Conservation (phyloP, 2,329 filamentous ascomycete species). For the Penicillium thymicola region DNA sequence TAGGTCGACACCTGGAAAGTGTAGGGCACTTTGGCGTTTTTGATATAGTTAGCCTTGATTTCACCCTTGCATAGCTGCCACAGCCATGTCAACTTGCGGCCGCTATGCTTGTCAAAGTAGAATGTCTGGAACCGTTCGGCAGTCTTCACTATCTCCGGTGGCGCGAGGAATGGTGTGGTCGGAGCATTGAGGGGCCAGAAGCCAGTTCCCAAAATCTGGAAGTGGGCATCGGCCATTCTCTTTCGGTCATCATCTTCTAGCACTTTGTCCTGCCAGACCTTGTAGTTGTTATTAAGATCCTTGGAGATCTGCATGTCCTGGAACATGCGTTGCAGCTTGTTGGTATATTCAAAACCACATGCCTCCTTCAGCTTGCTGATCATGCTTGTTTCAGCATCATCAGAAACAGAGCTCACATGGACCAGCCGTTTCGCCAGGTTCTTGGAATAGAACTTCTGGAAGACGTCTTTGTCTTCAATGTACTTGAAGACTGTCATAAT, state of each 20-base stretch:
- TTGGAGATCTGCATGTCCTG: constrained; percentile 99
- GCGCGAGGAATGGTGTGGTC: constrained; percentile 82
- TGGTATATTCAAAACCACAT: constrained; percentile 98
- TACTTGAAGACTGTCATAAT: constrained; percentile 99
- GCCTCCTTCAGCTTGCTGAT: constrained; percentile 99
- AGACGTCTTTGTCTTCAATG: constrained; percentile 99
- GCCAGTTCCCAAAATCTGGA: constrained; percentile 89
- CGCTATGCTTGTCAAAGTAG: constrained; percentile 95
- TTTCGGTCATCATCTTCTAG: constrained; percentile 64
- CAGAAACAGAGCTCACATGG: constrained; percentile 90
- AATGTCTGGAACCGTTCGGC: constrained; percentile 87
- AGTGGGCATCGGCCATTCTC: constrained; percentile 75
- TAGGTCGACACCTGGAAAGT: constrained; percentile 97
- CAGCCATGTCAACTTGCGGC: constrained; percentile 93
- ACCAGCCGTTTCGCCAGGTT: constrained; percentile 94
- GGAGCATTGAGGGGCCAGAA: constrained; percentile 94
- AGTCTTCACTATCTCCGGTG: constrained; percentile 77
- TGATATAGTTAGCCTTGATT: constrained; percentile 89
- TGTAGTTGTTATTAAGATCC: constrained; percentile 87
- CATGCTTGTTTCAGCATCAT: constrained; percentile 98
- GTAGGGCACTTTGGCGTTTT: constrained; percentile 82
- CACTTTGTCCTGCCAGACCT: constrained; percentile 68
- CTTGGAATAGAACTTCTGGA: constrained; percentile 98
- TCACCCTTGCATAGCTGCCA: constrained; percentile 99
- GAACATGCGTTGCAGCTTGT: constrained; percentile 99